Evolutionary conservation across 129 eudicot genomes (phyloP).

Genomic region (Gnaphalium uliginosum): DNA sequence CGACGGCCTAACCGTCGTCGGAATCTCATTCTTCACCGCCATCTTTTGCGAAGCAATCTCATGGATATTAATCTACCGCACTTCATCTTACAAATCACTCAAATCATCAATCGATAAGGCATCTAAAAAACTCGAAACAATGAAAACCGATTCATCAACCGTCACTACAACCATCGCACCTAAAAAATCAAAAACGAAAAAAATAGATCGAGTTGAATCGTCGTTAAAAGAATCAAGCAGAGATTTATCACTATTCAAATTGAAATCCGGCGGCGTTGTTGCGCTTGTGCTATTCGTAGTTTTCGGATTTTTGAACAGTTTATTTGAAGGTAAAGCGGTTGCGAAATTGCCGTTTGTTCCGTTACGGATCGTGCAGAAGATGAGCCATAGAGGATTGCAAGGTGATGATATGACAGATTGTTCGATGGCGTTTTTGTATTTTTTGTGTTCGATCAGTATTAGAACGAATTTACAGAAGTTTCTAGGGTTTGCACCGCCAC

Average conservation of each 20-base stretch:
- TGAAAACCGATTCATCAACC: constrained; percentile 54
- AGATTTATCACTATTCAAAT: constrained; percentile 76
- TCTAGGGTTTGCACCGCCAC: constrained; percentile 95
- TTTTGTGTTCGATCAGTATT: constrained; percentile 88
- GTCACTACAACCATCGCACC: background rate
- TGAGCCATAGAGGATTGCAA: constrained; percentile 80
- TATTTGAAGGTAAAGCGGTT: constrained; percentile 83
- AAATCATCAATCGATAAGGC: constrained; percentile 89
- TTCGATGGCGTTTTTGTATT: constrained; percentile 95
- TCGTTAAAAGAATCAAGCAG: constrained; percentile 79
- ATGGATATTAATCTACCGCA: constrained; percentile 85
- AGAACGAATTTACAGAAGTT: constrained; percentile 96
- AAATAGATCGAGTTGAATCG: constrained; percentile 84
- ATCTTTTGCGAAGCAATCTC: constrained; percentile 87
- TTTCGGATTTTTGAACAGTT: constrained; percentile 65
- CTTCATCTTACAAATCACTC: constrained; percentile 86
- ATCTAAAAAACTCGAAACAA: constrained; percentile 90
- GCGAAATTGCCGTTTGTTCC: constrained; percentile 97
- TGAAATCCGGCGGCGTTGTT: constrained; percentile 93
- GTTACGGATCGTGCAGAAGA: constrained; percentile 71
- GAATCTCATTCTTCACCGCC: constrained; percentile 77
- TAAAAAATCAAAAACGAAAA: constrained; percentile 69
- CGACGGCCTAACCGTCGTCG: constrained; percentile 76
- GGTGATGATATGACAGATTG: constrained; percentile 97
- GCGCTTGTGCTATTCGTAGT: constrained; percentile 79